Evolutionary conservation across 108 stramenopile genomes (phyloP), one percentile per base, ranked within the genome.

Genomic region (Stephanodiscus triporus): DNA sequence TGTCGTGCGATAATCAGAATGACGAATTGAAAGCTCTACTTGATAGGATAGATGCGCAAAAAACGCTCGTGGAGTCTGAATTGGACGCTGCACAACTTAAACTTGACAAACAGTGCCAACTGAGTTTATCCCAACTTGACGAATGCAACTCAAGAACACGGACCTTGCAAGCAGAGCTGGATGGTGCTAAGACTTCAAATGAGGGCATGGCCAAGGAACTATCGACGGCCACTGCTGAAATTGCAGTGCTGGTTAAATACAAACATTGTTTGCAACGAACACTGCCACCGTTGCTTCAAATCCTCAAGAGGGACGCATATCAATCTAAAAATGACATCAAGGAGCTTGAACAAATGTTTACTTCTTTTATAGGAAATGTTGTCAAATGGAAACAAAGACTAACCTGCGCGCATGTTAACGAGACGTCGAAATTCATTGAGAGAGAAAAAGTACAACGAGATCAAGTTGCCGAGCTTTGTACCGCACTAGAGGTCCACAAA

Each of bases 1-100:
- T 36, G 32, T 24, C 63, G 37, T 45, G 27, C 11, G 26, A 27
- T 11, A 54, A 37, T 37, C 36, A 70, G 73, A 80, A 80, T 55
- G 38, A 64, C 42, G 43, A 74, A 30, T 42, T 80, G 65, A 74
- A 58, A 53, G 67, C 42, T 30, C 48, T 57, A 17, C 3, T 70
- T 6, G 62, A 55, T 16, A 68, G 13, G 14, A 43, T 68, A 19
- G 68, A 70, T n/a, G 27, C 38, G 20, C 54, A 68, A 30, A 77
- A 65, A 17, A 22, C 63, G 0, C 56, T 62, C 9, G 29, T 70
- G 45, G 56, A 80, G 38, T 49, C 43, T 22, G 68, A 74, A 42
- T 7, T 65, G 16, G 60, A 54, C 20, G 11, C 40, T 24, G 29
- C 32, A 16, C 27, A 32, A 42, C 26, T 43, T 45, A 11, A 6